Evolutionary conservation across 805 yeast species (phyloP).

Genomic region (Candida glaebosa): DNA sequence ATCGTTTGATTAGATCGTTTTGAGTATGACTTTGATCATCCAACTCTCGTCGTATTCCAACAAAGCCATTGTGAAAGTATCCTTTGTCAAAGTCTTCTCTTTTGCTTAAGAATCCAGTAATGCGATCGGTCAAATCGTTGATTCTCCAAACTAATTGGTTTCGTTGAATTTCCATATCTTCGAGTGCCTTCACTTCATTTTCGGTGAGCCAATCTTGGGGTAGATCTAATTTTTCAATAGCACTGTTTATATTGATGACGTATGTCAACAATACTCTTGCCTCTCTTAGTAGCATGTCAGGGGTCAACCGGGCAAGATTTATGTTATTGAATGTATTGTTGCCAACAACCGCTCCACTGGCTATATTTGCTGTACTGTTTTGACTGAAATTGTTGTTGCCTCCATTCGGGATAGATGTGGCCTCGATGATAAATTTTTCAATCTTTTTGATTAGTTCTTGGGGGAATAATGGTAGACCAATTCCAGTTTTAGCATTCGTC

Average conservation of each 20-base stretch:
- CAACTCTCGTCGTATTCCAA: conserved; percentile 18
- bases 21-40: conserved; percentile 23
- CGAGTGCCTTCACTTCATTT: conserved; percentile 8
- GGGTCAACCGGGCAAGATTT: conserved; percentile 12
- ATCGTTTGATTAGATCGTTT: conserved; percentile 8
- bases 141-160: conserved; percentile 27
- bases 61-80: conserved; percentile 16
- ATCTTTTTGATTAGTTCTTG: conserved; percentile 24
- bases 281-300: conserved; percentile 36
- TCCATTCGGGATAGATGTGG: conserved; percentile 21
- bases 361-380: not conserved
- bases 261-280: conserved; percentile 33
- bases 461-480: conserved; percentile 35
- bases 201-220: conserved; percentile 5
- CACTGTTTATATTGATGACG: conserved; percentile 27
- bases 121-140: conserved; percentile 29
- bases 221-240: conserved; percentile 16
- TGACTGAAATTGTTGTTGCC: conserved; percentile 9
- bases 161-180: conserved; percentile 15
- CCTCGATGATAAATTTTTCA: conserved; percentile 38
- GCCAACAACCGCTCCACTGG: conserved; percentile 1
- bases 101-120: conserved; percentile 4
- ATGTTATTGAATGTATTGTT: not conserved
- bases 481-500: conserved; percentile 30
- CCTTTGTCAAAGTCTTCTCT: conserved; percentile 22